Evolutionary conservation across 202 grass and related monocot genomes (phyloP), one percentile per base, ranked within the genome.

Genomic region (Musa balbisiana): DNA sequence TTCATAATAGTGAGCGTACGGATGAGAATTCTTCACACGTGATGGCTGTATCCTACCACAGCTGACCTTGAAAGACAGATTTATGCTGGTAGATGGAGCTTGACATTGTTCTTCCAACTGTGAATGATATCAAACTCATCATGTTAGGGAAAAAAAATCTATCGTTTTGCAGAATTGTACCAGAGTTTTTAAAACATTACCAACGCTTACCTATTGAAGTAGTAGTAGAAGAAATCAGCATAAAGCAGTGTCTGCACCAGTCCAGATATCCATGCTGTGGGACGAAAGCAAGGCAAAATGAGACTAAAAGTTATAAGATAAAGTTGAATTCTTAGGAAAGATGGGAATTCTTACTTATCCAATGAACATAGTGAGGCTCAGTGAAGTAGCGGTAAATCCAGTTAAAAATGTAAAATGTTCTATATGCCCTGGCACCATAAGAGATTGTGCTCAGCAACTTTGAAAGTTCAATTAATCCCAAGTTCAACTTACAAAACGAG

Each of bases 151-250:
- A 9, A 55, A 20, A 20, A 9, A 5, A 43, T 43, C 33, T 43
- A 43, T 43, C 3, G 33, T 43, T 43, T 43, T 43, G 33, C 4
- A 43, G 33, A 24, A 55, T 56, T n/a, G 19, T 29, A 43, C 4
- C 33, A 17, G 1, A 73, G 9, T 2, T 27, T 17, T 55, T 26
- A 14, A 3, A 53, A 52, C 33, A 43, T 19, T 21, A 20, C 1
- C 4, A 69, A 5, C 1, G 58, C 11, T 23, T 85, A 92, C 90
- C 90, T 92, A 65, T 80, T 84, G 74, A 89, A 82, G 80, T 92
- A 92, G 66, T 92, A 92, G 71, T 87, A 92, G 62, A 92, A 89
- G 59, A 92, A 92, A 76, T 92, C 90, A 62, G 84, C 80, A 69
- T 92, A 92, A 64, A 92, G 25, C 26, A 85, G 53, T 83, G 86